These are phyloP conservation scores for Pelargonium citronellum DNA, from an alignment of 441 rosid genomes.

Conservation along the genomic window DNA sequence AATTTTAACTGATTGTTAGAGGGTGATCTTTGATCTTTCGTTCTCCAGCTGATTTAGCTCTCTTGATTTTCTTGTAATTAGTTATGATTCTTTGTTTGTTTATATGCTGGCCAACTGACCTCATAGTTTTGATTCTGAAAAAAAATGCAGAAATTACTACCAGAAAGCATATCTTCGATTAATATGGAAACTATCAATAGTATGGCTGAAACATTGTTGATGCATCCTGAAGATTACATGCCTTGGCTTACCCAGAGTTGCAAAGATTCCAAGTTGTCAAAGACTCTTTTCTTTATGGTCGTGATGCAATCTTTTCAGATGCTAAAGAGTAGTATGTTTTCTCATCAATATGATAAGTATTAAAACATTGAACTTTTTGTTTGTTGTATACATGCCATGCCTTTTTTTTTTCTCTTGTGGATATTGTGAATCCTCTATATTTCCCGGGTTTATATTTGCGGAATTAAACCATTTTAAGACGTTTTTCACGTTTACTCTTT, in stretches of 20 bases:
- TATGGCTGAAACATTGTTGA: slow-evolving; percentile 51
- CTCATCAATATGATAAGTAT: neutral
- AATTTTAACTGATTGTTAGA: neutral
- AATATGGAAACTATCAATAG: slow-evolving; percentile 58
- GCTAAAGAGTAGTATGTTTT: slow-evolving; percentile 37
- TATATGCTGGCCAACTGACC: neutral
- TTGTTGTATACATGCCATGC: neutral
- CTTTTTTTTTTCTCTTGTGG: neutral
- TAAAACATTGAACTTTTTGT: neutral
- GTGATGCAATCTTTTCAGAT: slow-evolving; percentile 57
- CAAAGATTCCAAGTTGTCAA: slow-evolving; percentile 44
- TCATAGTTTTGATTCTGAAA: slow-evolving; percentile 1
- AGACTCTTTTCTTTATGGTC: slow-evolving; percentile 64
- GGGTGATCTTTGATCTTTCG: neutral
- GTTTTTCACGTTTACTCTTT: neutral
- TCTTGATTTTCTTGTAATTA: neutral
- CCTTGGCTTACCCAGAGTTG: slow-evolving; percentile 56
- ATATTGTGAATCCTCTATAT: neutral
- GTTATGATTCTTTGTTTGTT: neutral
- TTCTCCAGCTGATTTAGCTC: neutral
- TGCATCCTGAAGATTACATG: slow-evolving; percentile 43
- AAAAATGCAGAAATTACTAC: slow-evolving; percentile 46
- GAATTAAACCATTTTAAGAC: neutral
- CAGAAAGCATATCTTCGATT: slow-evolving; percentile 39
- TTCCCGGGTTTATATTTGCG: neutral